Base-by-base conservation (phyloP, 2,329 filamentous ascomycete species). In the Daldinia sp. region DNA sequence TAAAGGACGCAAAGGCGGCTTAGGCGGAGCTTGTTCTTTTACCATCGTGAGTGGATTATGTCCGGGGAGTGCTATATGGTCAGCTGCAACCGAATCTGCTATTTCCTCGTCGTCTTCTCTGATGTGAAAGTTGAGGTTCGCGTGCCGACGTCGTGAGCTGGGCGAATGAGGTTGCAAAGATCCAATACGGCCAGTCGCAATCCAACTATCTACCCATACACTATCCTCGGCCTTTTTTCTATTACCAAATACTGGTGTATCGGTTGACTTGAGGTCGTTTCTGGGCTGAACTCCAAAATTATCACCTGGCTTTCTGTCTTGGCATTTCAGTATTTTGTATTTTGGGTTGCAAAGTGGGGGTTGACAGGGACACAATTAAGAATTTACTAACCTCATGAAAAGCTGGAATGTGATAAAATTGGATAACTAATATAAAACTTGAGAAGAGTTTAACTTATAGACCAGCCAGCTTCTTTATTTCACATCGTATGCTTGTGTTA, bases 11-110 rank as follows among this genome's bases (percentile, higher is more conserved):
- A 74, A 76, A 39, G 79, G 83, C 76, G 74, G 80, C 82, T 80
- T 85, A 69, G 79, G 82, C 67, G 76, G 84, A 74, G 74, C 84
- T 72, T 76, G 83, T 79, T 81, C 85, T 75, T 81, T 83, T 72
- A 81, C 85, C 84, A 86, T 86, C 63, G 56, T 56, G 67, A 60
- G 69, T 56, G 51, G 68, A 54, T 65, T 65, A 39, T 72, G 59
- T 41, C 56, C 51, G 6, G 63, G 37, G 5, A 4, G 20, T 62
- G 2, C 23, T 28, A 59, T 18, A 9, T 10, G 26, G 6, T 41
- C 56, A 12, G 53, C 37, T 9, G 23, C 12, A 44, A 58, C 62
- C 58, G 20, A 64, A 37, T 44, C 37, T 33, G 53, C 33, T 48
- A 42, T 15, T 20, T 51, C 39, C 35, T 51, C 28, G 18, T 20